Evolutionary conservation across 2,329 filamentous ascomycete genomes (phyloP).

Genomic region (Spiromastix sp.): DNA sequence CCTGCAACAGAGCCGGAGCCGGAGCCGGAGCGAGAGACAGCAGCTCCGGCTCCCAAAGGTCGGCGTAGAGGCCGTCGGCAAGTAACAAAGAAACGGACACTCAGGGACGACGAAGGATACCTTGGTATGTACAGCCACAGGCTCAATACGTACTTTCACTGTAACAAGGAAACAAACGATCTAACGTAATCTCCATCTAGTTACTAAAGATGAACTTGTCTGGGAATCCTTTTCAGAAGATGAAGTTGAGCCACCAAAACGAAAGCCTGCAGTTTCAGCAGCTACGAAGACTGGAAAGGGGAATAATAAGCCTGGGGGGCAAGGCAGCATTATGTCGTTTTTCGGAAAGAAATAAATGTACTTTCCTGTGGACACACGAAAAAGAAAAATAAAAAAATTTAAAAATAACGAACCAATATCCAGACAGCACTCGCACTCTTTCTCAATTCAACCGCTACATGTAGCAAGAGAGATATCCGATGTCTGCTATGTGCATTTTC

Average conservation of each 20-base stretch:
- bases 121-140: slow-evolving; percentile 63
- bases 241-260: slow-evolving; percentile 48
- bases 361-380: no score
- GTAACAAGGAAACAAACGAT: not conserved
- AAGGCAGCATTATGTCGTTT: slow-evolving; percentile 82
- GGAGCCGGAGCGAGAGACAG: slow-evolving; percentile 38
- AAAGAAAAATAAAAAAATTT: no score
- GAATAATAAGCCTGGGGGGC: slow-evolving; percentile 43
- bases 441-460: no score
- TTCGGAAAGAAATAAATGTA: slow-evolving; percentile 63
- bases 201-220: slow-evolving; percentile 70
- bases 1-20: slow-evolving; percentile 29
- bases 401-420: no score
- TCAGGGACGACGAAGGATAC: slow-evolving; percentile 82
- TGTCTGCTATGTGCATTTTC: no score
- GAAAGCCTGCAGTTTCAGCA: slow-evolving; percentile 35
- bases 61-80: slow-evolving; percentile 66
- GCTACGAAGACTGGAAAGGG: slow-evolving; percentile 46
- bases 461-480: no score
- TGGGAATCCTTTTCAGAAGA: slow-evolving; percentile 96
- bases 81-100: slow-evolving; percentile 78
- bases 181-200: no score
- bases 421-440: no score
- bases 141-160: not conserved
- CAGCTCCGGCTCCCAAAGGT: slow-evolving; percentile 38